These are phyloP conservation scores for Candida sithepensis DNA, from an alignment of 805 yeast species.

Conservation along the genomic window DNA sequence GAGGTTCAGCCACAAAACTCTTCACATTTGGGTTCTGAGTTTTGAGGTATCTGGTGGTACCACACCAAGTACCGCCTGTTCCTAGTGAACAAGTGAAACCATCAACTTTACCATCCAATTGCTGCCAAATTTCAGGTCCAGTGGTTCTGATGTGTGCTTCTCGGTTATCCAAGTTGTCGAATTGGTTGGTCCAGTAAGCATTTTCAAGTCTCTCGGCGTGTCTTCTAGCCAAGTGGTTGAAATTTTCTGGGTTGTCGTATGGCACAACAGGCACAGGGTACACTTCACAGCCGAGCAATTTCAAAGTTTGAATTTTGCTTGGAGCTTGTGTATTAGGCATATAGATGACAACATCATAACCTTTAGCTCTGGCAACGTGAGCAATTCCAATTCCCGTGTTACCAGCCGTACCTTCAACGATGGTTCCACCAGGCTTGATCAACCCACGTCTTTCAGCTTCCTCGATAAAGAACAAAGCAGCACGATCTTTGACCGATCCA, in stretches of 20 bases:
- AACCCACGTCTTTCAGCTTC: constrained; percentile 73
- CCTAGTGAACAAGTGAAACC: constrained; percentile 91
- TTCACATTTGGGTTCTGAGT: constrained; percentile 59
- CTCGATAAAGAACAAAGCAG: constrained; percentile 71
- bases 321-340: constrained; percentile 91
- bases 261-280: constrained; percentile 88
- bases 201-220: constrained; percentile 74
- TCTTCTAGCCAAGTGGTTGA: constrained; percentile 81
- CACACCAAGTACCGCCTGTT: constrained; percentile 91
- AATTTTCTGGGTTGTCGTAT: constrained; percentile 75
- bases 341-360: constrained; percentile 80
- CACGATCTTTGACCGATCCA: constrained; percentile 88
- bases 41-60: constrained; percentile 75
- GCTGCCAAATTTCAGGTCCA: constrained; percentile 91
- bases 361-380: constrained; percentile 72
- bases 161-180: constrained; percentile 83
- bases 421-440: constrained; percentile 74
- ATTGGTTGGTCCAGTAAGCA: constrained; percentile 92
- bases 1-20: constrained; percentile 84
- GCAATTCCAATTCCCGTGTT: constrained; percentile 95
- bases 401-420: constrained; percentile 93
- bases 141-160: constrained; percentile 87
- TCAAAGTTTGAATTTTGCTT: constrained; percentile 69
- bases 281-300: constrained; percentile 80
- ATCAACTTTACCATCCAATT: constrained; percentile 70